These are phyloP conservation scores for Amaranthus cruentus DNA, from an alignment of 148 eudicot genomes.

Conservation along the genomic window DNA sequence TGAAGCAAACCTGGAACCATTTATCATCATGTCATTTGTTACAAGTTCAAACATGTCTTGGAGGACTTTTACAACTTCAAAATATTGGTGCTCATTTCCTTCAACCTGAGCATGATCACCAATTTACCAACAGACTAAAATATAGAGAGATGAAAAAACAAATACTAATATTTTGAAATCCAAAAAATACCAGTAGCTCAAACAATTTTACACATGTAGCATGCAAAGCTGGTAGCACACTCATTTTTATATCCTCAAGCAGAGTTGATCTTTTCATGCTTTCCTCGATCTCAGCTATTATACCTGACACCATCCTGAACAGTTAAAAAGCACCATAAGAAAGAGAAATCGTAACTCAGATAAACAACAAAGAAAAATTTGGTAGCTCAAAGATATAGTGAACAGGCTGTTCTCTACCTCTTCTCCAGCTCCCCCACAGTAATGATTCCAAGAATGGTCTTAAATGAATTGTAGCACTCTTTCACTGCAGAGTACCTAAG, in stretches of 20 bases:
- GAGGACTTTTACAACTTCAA: constrained; percentile 68
- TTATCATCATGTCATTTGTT: constrained; percentile 67
- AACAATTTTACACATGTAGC: constrained; percentile 59
- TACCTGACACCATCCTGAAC: constrained; percentile 57
- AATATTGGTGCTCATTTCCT: constrained; percentile 53
- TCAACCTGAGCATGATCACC: constrained; percentile 42
- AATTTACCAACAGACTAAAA: constrained; percentile 11
- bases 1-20: constrained; percentile 69
- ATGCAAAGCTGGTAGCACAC: constrained; percentile 62
- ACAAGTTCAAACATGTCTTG: constrained; percentile 93
- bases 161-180: too few species aligned
- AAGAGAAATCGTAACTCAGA: constrained; percentile 1
- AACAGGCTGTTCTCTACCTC: constrained; percentile 42
- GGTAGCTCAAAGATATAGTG: neutral
- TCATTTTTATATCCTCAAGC: constrained; percentile 59
- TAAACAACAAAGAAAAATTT: neutral
- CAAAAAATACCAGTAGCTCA: constrained; percentile 63
- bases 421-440: constrained; percentile 83
- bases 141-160: neutral
- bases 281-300: constrained; percentile 76
- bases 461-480: constrained; percentile 85
- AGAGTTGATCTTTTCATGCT: constrained; percentile 55
- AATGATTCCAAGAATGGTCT: constrained; percentile 62
- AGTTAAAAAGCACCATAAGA: constrained; percentile 5
- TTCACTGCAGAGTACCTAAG: constrained; percentile 69